A percentile compares a stretch with the other conserved stretches of the same genome.
phyloP scores from a whole-genome alignment of 2,329 filamentous ascomycete species.

The Colletotrichum incanum region DNA sequence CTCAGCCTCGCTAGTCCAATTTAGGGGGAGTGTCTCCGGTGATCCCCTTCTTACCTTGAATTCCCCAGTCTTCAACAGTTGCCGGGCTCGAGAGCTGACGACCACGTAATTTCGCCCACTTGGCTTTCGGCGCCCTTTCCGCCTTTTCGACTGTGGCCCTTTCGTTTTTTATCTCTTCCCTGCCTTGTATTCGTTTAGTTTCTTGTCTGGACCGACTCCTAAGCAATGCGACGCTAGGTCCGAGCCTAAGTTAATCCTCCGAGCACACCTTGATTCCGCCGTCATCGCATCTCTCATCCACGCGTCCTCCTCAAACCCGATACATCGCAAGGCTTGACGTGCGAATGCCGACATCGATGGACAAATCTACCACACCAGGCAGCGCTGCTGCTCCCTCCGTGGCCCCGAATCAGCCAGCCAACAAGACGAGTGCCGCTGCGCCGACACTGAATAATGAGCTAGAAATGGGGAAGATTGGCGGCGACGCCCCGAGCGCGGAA shows the following conservation, averaged over 20 bases:
- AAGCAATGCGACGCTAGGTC: conserved; percentile 41
- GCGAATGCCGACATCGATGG: conserved; percentile 54
- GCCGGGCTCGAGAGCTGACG: conserved; percentile 37
- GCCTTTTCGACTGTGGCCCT: not conserved
- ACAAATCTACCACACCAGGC: conserved; percentile 56
- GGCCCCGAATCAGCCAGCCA: conserved; percentile 68
- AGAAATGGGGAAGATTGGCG: conserved; percentile 68
- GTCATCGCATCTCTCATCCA: conserved; percentile 4
- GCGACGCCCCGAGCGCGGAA: conserved; percentile 61
- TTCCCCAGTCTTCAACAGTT: conserved; percentile 32
- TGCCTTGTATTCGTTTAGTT: not conserved
- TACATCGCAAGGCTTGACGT: conserved; percentile 18
- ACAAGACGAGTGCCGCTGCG: conserved; percentile 67
- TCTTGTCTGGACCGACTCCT: not conserved
- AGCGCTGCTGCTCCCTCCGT: conserved; percentile 56
- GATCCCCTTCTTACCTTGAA: conserved; percentile 31
- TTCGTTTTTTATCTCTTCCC: not conserved
- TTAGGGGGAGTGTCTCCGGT: conserved; percentile 36
- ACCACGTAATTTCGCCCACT: conserved; percentile 41
- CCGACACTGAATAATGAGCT: conserved; percentile 72
- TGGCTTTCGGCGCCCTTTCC: conserved; percentile 32
- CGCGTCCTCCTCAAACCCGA: conserved; percentile 5
- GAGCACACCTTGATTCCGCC: conserved; percentile 5
- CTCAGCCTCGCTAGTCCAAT: conserved; percentile 42
- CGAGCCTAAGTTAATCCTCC: conserved; percentile 32